Percentiles rank a stretch among this genome's conserved stretches.
These are phyloP conservation scores for Hyphodiscus hymeniophilus DNA, from an alignment of 495 filamentous ascomycete species.

Conservation along the genomic window DNA sequence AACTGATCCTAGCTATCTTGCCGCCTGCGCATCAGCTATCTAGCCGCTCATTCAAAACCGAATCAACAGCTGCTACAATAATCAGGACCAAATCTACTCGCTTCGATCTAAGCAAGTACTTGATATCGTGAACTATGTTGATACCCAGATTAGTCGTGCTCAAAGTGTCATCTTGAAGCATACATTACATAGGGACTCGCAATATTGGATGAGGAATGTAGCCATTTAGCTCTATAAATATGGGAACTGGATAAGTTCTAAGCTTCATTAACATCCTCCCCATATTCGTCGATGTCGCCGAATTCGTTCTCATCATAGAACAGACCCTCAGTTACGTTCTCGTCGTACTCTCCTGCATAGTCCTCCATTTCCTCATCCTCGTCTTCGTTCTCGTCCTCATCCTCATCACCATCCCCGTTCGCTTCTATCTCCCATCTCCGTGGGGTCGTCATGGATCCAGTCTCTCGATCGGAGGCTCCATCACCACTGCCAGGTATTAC, in stretches of 20 bases:
- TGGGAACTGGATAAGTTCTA: constrained; percentile 45
- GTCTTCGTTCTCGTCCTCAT: constrained; percentile 1
- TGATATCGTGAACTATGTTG: too few relatives aligned
- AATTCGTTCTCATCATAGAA: not conserved
- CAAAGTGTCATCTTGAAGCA: too few relatives aligned
- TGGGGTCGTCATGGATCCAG: not conserved
- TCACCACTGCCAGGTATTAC: not conserved
- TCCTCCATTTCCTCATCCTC: constrained; percentile 1
- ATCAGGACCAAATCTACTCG: too few relatives aligned
- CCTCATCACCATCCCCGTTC: constrained; percentile 5
- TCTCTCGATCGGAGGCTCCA: not conserved
- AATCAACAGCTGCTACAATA: too few relatives aligned
- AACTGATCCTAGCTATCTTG: too few relatives aligned
- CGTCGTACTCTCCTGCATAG: not conserved
- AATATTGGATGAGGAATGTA: too few relatives aligned
- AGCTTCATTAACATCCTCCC: constrained; percentile 16
- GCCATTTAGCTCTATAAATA: too few relatives aligned
- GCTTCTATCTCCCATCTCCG: not conserved
- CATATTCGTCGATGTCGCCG: not conserved
- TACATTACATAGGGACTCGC: too few relatives aligned
- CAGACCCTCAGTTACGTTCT: not conserved
- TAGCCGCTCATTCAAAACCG: too few relatives aligned
- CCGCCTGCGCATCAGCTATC: too few relatives aligned
- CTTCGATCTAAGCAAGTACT: too few relatives aligned
- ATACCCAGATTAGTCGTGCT: too few relatives aligned